These are phyloP conservation scores for Termitomyces sp. DNA, from an alignment of 768 basidiomycete genomes.

Conservation along the genomic window DNA sequence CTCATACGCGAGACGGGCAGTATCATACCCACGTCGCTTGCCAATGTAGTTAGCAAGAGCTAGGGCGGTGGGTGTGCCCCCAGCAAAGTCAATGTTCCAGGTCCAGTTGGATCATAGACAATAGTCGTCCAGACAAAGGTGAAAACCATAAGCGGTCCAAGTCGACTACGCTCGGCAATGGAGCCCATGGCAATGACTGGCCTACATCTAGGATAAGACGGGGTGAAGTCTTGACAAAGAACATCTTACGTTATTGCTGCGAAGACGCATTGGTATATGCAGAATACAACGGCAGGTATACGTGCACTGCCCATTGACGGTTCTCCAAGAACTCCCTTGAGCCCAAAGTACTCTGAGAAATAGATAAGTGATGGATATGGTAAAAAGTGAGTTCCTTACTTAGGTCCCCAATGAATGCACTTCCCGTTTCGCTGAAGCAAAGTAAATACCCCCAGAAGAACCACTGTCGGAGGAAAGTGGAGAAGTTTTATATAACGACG, in stretches of 20 bases:
- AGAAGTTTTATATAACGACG: not conserved
- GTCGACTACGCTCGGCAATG: conserved; percentile 74
- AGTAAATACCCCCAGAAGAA: conserved; percentile 97
- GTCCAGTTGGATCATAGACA: conserved; percentile 96
- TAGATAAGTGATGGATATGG: not conserved
- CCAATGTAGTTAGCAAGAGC: conserved; percentile 90
- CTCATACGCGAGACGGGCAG: conserved; percentile 83
- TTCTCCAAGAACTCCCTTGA: conserved; percentile 69
- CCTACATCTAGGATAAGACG: not conserved
- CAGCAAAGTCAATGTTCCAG: conserved; percentile 93
- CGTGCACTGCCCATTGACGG: conserved; percentile 70
- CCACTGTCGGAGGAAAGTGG: conserved; percentile 49
- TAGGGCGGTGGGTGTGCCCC: conserved; percentile 90
- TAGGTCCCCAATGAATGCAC: conserved; percentile 76
- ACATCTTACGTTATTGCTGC: conserved; percentile 66
- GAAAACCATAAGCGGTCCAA: conserved; percentile 85
- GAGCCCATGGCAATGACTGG: not conserved
- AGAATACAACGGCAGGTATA: conserved; percentile 71
- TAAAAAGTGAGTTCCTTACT: conserved; percentile 33
- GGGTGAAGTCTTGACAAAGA: not conserved
- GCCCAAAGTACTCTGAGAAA: conserved; percentile 68
- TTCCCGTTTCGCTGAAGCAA: conserved; percentile 76
- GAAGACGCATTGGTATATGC: conserved; percentile 87
- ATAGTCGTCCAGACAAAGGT: conserved; percentile 85
- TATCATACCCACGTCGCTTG: conserved; percentile 85